Percentiles rank a stretch among this genome's conserved stretches.
phyloP scores from a whole-genome alignment of 192 early-diverging fungal species.

The Phlyctochytrium bullatum region DNA sequence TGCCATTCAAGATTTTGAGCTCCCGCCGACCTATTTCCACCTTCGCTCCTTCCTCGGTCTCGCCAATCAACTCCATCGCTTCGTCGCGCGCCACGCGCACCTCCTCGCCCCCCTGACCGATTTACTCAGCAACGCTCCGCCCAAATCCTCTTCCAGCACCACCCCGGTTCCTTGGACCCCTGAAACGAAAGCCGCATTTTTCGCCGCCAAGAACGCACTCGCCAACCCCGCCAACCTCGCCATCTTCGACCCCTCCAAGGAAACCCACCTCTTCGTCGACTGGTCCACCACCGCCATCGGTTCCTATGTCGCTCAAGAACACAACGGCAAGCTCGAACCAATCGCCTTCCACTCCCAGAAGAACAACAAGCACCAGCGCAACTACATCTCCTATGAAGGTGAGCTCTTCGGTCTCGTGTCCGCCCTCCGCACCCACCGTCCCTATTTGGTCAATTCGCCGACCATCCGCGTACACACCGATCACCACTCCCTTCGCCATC shows the following conservation, averaged over 20 bases:
- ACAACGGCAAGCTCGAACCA: not conserved
- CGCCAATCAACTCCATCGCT: not conserved
- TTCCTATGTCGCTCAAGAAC: constrained; percentile 6
- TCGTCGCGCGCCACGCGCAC: not conserved
- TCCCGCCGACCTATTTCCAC: not conserved
- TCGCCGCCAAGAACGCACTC: constrained; percentile 4
- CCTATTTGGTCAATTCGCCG: not conserved
- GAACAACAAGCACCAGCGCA: not conserved
- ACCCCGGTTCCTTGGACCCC: not conserved
- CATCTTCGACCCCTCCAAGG: constrained; percentile 17
- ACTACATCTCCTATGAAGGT: constrained; percentile 13
- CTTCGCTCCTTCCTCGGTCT: not conserved
- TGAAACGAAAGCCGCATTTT: not conserved
- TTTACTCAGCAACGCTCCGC: not conserved
- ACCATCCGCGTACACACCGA: constrained; percentile 9
- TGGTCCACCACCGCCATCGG: constrained; percentile 10
- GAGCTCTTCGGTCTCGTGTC: constrained; percentile 4
- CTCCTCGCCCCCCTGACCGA: not conserved
- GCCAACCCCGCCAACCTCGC: constrained; percentile 1
- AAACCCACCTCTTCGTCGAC: constrained; percentile 5
- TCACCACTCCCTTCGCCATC: constrained; percentile 6
- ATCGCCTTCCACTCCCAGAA: constrained; percentile 11
- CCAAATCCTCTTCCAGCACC: not conserved
- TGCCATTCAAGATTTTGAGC: not conserved
- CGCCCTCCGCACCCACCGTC: not conserved